Evolutionary conservation across 2,329 filamentous ascomycete species (phyloP), one percentile per base, ranked within the genome.

Genomic region (Sarocladium kiliense): DNA sequence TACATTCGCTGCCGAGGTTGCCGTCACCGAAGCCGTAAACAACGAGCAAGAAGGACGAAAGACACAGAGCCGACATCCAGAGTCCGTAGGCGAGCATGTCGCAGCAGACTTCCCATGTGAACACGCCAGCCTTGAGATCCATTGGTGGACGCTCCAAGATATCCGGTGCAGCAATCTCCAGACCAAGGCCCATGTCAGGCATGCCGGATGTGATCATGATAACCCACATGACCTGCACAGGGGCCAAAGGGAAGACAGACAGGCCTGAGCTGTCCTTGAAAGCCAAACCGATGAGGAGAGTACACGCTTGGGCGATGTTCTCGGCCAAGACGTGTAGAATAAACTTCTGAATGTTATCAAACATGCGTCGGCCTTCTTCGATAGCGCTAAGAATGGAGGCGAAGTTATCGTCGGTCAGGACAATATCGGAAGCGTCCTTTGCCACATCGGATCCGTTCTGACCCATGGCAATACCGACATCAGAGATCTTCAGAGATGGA

Each of bases 201-300:
- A 89, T 77, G 50, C 82, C 84, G 30, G 85, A 88, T 0, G 87
- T 90, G 55, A 90, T 79, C 86, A 90, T 89, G 63, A 89, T 90
- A 58, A 91, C 85, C 87, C 86, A 90, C 41, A 90, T 75, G 59
- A 90, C 88, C 61, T 90, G 82, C n/a, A 90, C 84, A 0, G 87
- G 87, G 0, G 85, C 77, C 14, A 90, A 76, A 0, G 86, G 86
- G 64, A 89, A 90, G 4, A 89, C 85, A 0, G 86, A 89, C 23
- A 87, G 70, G 1, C 77, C 74, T 14, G 73, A 74, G 3, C 66
- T 61, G 59, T 89, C 87, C 69, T 89, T 89, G 72, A 90, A 89
- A 0, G 74, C 82, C 3, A 90, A 75, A 55, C 86, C 87, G 32
- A 89, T 81, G 3, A 90, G 77, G 4, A 90, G 74, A 0, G 83